Conservation (phyloP, 2,329 filamentous ascomycete species). For the Trichoderma asperellum region DNA sequence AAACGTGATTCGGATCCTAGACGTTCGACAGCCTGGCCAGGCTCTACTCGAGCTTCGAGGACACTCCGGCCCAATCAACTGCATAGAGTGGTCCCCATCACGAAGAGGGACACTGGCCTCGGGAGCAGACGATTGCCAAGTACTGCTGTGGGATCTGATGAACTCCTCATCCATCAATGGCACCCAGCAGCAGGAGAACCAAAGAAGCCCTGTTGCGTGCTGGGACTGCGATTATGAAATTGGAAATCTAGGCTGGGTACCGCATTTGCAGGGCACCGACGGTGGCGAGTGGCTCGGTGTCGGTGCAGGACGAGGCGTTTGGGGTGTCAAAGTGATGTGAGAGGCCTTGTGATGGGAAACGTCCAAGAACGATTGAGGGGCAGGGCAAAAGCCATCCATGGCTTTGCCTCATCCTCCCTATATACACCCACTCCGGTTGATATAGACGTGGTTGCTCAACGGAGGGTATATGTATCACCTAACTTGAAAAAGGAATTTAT, state of each 20-base stretch:
- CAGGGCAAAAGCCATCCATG: not conserved
- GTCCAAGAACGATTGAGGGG: not conserved
- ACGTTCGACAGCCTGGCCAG: slow-evolving; percentile 94
- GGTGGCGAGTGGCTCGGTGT: slow-evolving; percentile 84
- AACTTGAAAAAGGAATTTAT: slow-evolving; percentile 18
- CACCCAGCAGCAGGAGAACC: slow-evolving; percentile 57
- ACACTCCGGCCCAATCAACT: slow-evolving; percentile 83
- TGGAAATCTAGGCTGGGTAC: slow-evolving; percentile 83
- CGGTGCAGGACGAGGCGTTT: slow-evolving; percentile 77
- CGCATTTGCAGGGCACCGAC: slow-evolving; percentile 68
- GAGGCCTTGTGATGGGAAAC: not conserved
- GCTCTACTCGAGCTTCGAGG: slow-evolving; percentile 91
- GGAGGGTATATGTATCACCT: slow-evolving; percentile 23
- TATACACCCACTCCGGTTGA: slow-evolving; percentile 8
- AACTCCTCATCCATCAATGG: slow-evolving; percentile 56
- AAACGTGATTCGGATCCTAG: slow-evolving; percentile 88
- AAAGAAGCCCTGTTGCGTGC: slow-evolving; percentile 70
- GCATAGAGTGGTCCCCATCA: slow-evolving; percentile 91
- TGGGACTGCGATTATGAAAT: slow-evolving; percentile 90
- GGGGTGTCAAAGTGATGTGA: slow-evolving; percentile 65
- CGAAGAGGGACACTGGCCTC: slow-evolving; percentile 87
- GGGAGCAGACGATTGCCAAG: slow-evolving; percentile 87
- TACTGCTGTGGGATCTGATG: slow-evolving; percentile 91
- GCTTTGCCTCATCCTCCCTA: not conserved
- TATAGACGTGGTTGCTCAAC: slow-evolving; percentile 23